A percentile compares a stretch with the other conserved stretches of the same genome.
These are phyloP conservation scores for Rhizoclosmatium globosum DNA, from an alignment of 192 early-diverging fungal genomes.

Conservation along the genomic window DNA sequence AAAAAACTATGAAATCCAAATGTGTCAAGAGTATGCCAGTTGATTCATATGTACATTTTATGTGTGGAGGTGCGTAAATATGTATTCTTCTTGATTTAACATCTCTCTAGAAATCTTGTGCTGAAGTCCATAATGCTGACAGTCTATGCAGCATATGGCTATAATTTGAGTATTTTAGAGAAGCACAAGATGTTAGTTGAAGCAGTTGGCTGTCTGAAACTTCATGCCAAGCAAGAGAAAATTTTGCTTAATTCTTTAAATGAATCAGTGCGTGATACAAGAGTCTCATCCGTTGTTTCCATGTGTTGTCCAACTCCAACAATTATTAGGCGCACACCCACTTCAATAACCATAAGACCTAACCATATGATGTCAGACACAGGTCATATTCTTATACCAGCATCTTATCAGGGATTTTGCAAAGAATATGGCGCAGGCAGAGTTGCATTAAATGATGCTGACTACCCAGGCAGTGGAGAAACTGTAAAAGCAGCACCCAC, in stretches of 20 bases:
- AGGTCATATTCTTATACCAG: slow-evolving; percentile 22
- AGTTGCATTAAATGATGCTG: slow-evolving; percentile 45
- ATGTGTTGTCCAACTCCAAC: slow-evolving; percentile 50
- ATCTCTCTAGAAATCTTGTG: slow-evolving; percentile 35
- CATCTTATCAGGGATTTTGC: slow-evolving; percentile 46
- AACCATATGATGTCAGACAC: slow-evolving; percentile 39
- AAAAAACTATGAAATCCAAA: slow-evolving; percentile 30
- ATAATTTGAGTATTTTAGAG: slow-evolving; percentile 33
- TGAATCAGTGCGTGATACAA: no score
- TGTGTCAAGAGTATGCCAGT: neutral
- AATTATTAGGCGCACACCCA: slow-evolving; percentile 47
- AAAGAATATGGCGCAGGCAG: slow-evolving; percentile 21
- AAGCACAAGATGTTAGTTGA: slow-evolving; percentile 26
- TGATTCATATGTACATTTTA: slow-evolving; percentile 29
- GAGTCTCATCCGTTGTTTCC: neutral
- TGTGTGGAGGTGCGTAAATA: slow-evolving; percentile 34
- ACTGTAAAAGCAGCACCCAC: slow-evolving; percentile 9
- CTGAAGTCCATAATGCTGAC: slow-evolving; percentile 35
- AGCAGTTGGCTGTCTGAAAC: slow-evolving; percentile 26
- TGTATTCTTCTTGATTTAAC: neutral
- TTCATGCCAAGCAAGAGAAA: slow-evolving; percentile 35
- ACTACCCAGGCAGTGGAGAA: slow-evolving; percentile 43
- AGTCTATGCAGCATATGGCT: slow-evolving; percentile 31
- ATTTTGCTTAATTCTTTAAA: no score
- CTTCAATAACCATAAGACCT: slow-evolving; percentile 46